These are phyloP conservation scores for Euptelea pleiosperma DNA, from an alignment of 164 flowering plant species.

Conservation along the genomic window DNA sequence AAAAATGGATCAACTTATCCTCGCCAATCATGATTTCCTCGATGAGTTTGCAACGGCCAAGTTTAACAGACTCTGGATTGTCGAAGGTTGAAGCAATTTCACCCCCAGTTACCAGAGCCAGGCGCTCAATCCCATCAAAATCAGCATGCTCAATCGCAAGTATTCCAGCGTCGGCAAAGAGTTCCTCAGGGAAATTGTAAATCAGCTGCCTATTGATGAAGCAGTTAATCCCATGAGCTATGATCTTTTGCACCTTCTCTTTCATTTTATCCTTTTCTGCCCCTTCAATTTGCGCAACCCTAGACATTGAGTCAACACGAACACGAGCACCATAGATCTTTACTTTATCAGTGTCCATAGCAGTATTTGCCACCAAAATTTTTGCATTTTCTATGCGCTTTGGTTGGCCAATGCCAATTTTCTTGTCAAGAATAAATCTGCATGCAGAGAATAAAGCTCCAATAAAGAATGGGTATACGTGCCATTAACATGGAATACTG, in stretches of 20 bases:
- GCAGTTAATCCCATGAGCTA: constrained; percentile 92
- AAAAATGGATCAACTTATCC: constrained; percentile 91
- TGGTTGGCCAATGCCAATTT: constrained; percentile 96
- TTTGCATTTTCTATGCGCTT: constrained; percentile 95
- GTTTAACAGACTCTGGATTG: constrained; percentile 97
- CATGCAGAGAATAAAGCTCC: constrained; percentile 8
- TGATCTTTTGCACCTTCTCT: constrained; percentile 92
- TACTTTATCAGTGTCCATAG: constrained; percentile 99
- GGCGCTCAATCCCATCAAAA: constrained; percentile 97
- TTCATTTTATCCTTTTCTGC: constrained; percentile 98
- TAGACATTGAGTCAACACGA: constrained; percentile 96
- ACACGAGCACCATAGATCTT: constrained; percentile 99
- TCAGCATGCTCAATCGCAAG: constrained; percentile 99
- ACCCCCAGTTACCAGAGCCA: constrained; percentile 95
- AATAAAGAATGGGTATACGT: not conserved
- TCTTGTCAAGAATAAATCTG: constrained; percentile 98
- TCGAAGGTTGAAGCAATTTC: constrained; percentile 99
- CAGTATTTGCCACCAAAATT: constrained; percentile 97
- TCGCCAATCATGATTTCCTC: constrained; percentile 99
- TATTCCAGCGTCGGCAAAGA: constrained; percentile 96
- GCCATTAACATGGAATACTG: not conserved
- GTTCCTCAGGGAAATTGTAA: constrained; percentile 97
- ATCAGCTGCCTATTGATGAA: constrained; percentile 92
- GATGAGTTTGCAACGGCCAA: constrained; percentile 94
- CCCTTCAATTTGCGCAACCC: constrained; percentile 89